These are phyloP conservation scores for Colletotrichum sp. DNA, from an alignment of 2,329 filamentous ascomycete species.

Conservation along the genomic window DNA sequence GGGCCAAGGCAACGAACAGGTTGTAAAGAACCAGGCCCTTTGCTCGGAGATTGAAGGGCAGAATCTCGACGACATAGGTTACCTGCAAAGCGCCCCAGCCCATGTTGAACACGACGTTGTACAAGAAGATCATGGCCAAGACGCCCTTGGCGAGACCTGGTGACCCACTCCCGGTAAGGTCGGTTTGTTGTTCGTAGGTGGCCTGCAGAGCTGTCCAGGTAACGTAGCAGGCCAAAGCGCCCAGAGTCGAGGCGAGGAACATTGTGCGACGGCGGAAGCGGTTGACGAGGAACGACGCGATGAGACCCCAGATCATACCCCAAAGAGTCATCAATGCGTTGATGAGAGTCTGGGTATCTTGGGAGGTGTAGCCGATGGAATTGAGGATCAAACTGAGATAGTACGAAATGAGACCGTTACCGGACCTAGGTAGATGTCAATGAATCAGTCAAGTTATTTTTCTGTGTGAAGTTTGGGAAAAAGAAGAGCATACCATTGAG, in stretches of 20 bases:
- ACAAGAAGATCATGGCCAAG: conserved; percentile 38
- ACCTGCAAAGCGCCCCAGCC: conserved; percentile 46
- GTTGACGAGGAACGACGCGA: conserved; percentile 36
- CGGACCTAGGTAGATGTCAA: not conserved
- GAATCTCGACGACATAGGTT: conserved; percentile 50
- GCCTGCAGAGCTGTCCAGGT: conserved; percentile 22
- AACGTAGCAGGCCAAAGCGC: conserved; percentile 23
- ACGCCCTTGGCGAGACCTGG: conserved; percentile 25
- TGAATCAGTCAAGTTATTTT: not conserved
- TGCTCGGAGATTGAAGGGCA: conserved; percentile 39
- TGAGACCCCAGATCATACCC: conserved; percentile 14
- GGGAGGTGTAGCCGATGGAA: conserved; percentile 31
- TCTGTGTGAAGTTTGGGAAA: not conserved
- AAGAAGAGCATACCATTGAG: conserved; percentile 20
- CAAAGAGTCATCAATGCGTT: conserved; percentile 29
- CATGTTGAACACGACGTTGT: conserved; percentile 36
- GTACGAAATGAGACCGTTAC: conserved; percentile 39
- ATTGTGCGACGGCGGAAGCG: conserved; percentile 18
- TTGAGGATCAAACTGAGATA: conserved; percentile 40
- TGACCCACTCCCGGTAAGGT: conserved; percentile 8
- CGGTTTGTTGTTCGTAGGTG: conserved; percentile 24
- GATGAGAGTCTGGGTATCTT: conserved; percentile 33
- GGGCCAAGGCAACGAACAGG: conserved; percentile 24
- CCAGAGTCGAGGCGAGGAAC: conserved; percentile 37
- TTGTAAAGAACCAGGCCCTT: conserved; percentile 33